Evolutionary conservation across 306 rosid genomes (phyloP).

Genomic region (Vigna hirtella): DNA sequence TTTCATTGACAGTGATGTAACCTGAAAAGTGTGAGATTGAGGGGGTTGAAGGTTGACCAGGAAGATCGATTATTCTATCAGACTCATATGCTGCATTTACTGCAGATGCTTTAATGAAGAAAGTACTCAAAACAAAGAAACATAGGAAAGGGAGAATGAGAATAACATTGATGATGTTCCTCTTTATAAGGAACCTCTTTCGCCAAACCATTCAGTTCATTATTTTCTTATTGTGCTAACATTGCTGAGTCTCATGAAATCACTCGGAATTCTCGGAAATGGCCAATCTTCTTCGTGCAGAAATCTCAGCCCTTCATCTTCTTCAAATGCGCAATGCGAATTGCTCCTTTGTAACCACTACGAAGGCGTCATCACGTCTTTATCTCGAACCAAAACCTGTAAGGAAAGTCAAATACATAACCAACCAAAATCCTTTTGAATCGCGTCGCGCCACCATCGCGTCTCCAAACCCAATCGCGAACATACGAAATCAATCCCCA

Average conservation of each 20-base stretch:
- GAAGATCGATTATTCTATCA: slow-evolving; percentile 54
- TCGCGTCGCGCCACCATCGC: no score
- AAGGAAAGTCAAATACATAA: no score
- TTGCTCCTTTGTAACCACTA: no score
- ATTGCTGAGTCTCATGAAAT: slow-evolving; percentile 1
- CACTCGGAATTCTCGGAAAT: slow-evolving; percentile 19
- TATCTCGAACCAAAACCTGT: no score
- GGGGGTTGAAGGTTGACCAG: slow-evolving; percentile 60
- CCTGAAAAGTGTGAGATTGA: slow-evolving; percentile 63
- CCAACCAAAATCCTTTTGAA: no score
- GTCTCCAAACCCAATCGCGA: no score
- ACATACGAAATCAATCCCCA: no score
- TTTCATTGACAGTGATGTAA: slow-evolving; percentile 57
- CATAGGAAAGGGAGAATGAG: slow-evolving; percentile 34
- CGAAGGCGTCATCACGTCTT: no score
- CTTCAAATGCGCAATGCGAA: no score
- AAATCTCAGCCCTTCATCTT: no score
- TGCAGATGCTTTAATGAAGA: slow-evolving; percentile 46
- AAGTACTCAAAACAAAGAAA: slow-evolving; percentile 15
- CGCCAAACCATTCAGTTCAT: slow-evolving; percentile 33
- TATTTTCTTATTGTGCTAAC: slow-evolving; percentile 21
- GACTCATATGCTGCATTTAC: slow-evolving; percentile 50
- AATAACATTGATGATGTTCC: slow-evolving; percentile 44
- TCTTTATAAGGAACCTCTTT: slow-evolving; percentile 33
- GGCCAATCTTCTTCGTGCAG: background rate